Percentiles rank a stretch among this genome's conserved stretches.
Conservation (phyloP, 306 rosid species). For the Cyamopsis tetragonoloba region DNA sequence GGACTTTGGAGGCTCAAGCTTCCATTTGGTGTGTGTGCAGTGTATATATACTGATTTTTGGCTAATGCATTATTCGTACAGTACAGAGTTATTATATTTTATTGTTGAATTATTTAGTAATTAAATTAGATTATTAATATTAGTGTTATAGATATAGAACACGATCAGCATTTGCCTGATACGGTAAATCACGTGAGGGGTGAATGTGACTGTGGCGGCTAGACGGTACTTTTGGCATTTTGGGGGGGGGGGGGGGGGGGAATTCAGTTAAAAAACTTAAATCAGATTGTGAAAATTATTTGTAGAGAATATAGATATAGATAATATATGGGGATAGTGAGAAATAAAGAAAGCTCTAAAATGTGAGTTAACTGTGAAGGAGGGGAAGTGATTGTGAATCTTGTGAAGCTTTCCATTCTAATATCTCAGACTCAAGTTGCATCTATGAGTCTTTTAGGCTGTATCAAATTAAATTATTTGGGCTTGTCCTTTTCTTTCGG, state of each 20-base stretch:
- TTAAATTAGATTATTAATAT: neutral
- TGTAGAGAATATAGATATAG: neutral
- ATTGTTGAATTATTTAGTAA: neutral
- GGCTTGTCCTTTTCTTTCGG: constrained; percentile 33
- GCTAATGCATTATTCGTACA: neutral
- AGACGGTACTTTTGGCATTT: neutral
- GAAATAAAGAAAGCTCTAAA: too few relatives aligned
- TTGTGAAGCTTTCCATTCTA: constrained; percentile 18
- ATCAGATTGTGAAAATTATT: neutral
- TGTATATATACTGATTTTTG: neutral
- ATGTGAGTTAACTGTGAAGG: neutral
- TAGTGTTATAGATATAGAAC: too few relatives aligned
- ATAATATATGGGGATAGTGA: neutral
- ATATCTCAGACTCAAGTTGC: constrained; percentile 17
- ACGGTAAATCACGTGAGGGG: constrained; percentile 26
- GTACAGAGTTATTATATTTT: neutral
- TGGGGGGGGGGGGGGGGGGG: neutral
- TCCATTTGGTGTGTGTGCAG: neutral
- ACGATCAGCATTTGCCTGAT: constrained; percentile 9
- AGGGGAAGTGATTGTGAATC: constrained; percentile 20
- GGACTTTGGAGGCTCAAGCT: too few relatives aligned
- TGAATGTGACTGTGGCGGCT: neutral
- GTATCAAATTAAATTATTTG: constrained; percentile 17
- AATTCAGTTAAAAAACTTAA: too few relatives aligned
- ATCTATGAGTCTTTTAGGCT: constrained; percentile 22